phyloP scores from a whole-genome alignment of 345 rosid species.

The Psidium guajava region DNA sequence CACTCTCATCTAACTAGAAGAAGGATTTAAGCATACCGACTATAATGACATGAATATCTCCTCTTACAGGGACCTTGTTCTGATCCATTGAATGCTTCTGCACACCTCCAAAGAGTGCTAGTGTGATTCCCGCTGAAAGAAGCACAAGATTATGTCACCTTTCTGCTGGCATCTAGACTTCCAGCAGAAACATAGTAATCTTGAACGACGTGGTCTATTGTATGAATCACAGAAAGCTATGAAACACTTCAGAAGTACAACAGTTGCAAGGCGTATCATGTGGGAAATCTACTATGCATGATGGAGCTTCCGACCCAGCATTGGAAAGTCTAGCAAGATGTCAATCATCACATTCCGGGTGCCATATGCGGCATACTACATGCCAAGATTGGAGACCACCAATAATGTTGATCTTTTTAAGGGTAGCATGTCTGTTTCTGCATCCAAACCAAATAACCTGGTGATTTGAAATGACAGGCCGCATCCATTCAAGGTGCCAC shows the following conservation, averaged over 20 bases:
- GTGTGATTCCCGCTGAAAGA: conserved; percentile 77
- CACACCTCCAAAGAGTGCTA: conserved; percentile 92
- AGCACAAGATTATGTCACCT: background rate
- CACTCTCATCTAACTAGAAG: background rate
- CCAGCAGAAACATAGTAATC: background rate
- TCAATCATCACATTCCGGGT: background rate
- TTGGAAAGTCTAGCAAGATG: background rate
- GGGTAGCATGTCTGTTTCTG: background rate
- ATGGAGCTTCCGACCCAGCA: background rate
- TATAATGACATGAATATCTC: conserved; percentile 94
- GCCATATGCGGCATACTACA: background rate
- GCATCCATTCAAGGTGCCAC: background rate
- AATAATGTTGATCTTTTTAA: background rate
- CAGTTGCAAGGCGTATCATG: background rate
- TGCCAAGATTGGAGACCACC: background rate
- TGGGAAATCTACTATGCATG: background rate
- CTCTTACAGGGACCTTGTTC: conserved; percentile 98
- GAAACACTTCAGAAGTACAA: background rate
- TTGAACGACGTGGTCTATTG: background rate
- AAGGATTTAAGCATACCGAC: conserved; percentile 54
- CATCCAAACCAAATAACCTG: background rate
- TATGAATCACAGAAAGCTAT: background rate
- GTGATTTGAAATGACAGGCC: background rate
- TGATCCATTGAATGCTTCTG: conserved; percentile 80
- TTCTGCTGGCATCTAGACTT: background rate